Conservation (phyloP, 208 protist genomes). For the Wallacemonas sp. region DNA sequence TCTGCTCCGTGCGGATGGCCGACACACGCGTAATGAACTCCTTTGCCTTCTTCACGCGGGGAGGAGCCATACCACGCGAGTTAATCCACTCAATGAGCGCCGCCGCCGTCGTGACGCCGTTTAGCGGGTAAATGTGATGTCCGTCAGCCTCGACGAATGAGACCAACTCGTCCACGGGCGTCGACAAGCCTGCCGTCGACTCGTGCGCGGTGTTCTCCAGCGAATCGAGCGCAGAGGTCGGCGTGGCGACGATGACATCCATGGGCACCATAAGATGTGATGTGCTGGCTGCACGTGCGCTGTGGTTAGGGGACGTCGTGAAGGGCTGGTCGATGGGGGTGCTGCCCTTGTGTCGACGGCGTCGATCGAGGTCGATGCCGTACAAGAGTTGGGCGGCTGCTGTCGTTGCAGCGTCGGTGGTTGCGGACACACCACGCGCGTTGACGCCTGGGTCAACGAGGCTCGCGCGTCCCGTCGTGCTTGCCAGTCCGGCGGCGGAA, state of each 20-base stretch:
- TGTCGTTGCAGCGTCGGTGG: background rate
- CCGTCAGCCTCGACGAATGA: conserved; percentile 12
- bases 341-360: background rate
- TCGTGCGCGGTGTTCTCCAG: background rate
- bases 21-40: conserved; percentile 50
- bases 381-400: conserved; percentile 21
- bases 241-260: background rate
- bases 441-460: background rate
- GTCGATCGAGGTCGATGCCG: conserved; percentile 13
- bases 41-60: conserved; percentile 28
- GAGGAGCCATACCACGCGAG: conserved; percentile 29
- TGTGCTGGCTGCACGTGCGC: background rate
- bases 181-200: background rate
- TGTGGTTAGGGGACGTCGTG: background rate
- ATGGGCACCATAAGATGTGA: background rate
- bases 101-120: conserved; percentile 32
- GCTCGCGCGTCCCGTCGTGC: background rate
- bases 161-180: conserved; percentile 18
- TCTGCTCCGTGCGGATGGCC: conserved; percentile 42
- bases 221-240: background rate
- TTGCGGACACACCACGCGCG: background rate
- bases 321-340: background rate
- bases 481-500: background rate
- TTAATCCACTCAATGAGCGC: conserved; percentile 66
- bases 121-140: conserved; percentile 26